Evolutionary conservation across 2,329 filamentous ascomycete species (phyloP).

Genomic region (Akanthomyces dipterigenus): DNA sequence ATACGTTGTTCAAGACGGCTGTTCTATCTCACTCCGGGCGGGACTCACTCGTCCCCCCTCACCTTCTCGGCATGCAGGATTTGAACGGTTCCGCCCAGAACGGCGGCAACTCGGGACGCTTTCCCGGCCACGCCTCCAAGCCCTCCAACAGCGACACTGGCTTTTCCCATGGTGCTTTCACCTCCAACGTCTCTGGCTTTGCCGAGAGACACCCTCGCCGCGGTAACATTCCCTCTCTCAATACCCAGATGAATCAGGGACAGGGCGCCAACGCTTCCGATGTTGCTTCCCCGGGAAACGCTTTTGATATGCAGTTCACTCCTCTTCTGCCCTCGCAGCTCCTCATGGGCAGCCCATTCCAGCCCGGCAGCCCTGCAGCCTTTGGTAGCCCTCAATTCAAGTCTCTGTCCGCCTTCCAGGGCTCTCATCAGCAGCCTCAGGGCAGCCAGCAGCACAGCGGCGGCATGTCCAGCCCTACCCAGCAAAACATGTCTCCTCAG

Average conservation of each 20-base stretch:
- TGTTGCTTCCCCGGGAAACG: slow-evolving; percentile 79
- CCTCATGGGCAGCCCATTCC: slow-evolving; percentile 91
- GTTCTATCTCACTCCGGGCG: slow-evolving; percentile 68
- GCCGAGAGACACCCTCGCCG: slow-evolving; percentile 80
- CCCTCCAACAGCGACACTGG: slow-evolving; percentile 78
- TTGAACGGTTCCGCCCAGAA: slow-evolving; percentile 47
- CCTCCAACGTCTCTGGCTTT: slow-evolving; percentile 78
- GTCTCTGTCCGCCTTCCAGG: slow-evolving; percentile 68
- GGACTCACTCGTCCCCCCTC: slow-evolving; percentile 83
- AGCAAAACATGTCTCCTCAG: slow-evolving; percentile 72
- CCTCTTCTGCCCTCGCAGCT: slow-evolving; percentile 91
- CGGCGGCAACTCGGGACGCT: slow-evolving; percentile 52
- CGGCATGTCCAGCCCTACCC: slow-evolving; percentile 66
- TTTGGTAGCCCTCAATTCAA: slow-evolving; percentile 92
- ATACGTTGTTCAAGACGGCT: slow-evolving; percentile 68
- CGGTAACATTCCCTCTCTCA: slow-evolving; percentile 84
- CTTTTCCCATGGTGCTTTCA: slow-evolving; percentile 89
- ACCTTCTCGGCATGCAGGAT: slow-evolving; percentile 88
- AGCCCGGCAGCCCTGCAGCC: slow-evolving; percentile 83
- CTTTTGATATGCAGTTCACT: slow-evolving; percentile 97
- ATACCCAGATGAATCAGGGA: slow-evolving; percentile 62
- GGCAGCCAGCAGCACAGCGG: slow-evolving; percentile 50
- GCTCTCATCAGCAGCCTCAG: slow-evolving; percentile 36
- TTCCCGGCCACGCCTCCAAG: slow-evolving; percentile 67
- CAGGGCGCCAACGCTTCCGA: slow-evolving; percentile 55